Conservation (phyloP, 257 asterid species). For the Solanum dulcamara region DNA sequence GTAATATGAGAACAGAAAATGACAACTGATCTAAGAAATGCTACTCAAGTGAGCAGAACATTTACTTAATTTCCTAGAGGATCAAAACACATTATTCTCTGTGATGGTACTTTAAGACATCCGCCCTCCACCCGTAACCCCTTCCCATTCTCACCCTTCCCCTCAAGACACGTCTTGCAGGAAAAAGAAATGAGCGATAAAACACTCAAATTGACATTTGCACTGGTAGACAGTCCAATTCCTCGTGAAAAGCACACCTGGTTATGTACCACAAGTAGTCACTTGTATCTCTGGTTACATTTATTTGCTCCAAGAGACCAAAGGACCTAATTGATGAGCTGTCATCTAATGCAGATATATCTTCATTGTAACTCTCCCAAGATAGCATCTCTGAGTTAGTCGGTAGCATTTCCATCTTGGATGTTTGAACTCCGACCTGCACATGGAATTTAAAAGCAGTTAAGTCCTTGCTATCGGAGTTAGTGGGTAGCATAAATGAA, state of each 20-base stretch:
- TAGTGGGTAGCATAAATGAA: neutral
- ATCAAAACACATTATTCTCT: neutral
- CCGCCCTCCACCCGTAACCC: neutral
- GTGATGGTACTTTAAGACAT: neutral
- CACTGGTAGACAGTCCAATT: neutral
- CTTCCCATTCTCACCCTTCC: neutral
- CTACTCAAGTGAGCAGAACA: neutral
- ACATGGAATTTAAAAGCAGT: neutral
- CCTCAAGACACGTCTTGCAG: neutral
- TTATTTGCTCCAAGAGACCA: constrained; percentile 88
- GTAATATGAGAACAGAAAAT: neutral
- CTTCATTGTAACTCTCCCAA: constrained; percentile 91
- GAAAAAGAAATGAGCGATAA: neutral
- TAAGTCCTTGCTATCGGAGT: neutral
- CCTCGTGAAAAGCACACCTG: constrained; percentile 20
- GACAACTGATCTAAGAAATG: neutral
- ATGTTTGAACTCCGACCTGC: constrained; percentile 86
- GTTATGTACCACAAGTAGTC: constrained; percentile 91
- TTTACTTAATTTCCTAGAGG: neutral
- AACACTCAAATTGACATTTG: neutral
- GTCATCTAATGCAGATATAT: constrained; percentile 59
- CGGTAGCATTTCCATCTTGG: constrained; percentile 66
- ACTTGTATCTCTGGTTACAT: constrained; percentile 78
- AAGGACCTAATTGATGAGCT: constrained; percentile 51
- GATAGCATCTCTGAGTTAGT: constrained; percentile 42